A percentile compares a stretch with the other conserved stretches of the same genome.
These are phyloP conservation scores for Podila minutissima DNA, from an alignment of 192 early-diverging fungal genomes.

Conservation along the genomic window DNA sequence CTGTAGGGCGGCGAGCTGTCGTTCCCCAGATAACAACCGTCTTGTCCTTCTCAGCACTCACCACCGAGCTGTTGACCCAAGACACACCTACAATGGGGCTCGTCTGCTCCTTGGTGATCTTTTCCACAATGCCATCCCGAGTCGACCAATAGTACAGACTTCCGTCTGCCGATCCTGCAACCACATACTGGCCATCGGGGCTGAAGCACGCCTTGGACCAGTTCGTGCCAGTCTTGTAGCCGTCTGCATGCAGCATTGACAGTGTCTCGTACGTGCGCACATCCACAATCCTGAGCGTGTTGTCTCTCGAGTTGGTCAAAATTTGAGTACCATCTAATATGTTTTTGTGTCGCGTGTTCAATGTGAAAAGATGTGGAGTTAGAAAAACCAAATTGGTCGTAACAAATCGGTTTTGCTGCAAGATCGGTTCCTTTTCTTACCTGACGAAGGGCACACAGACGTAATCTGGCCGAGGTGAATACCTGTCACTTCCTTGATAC, in stretches of 20 bases:
- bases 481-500: conserved; percentile 85
- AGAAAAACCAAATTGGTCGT: no score
- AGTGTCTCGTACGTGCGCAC: conserved; percentile 78
- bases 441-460: conserved; percentile 76
- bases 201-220: conserved; percentile 92
- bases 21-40: conserved; percentile 67
- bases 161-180: conserved; percentile 86
- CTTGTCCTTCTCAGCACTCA: conserved; percentile 76
- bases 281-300: conserved; percentile 89
- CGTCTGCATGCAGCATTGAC: conserved; percentile 72
- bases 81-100: conserved; percentile 76
- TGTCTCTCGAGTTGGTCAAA: conserved; percentile 94
- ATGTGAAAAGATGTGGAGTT: no score
- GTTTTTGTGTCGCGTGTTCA: background rate
- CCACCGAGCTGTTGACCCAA: conserved; percentile 71
- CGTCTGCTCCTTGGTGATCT: conserved; percentile 74
- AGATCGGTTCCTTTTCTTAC: conserved; percentile 51
- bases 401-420: background rate
- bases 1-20: conserved; percentile 37
- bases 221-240: conserved; percentile 86
- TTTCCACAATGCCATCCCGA: conserved; percentile 70
- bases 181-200: conserved; percentile 86
- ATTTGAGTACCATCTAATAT: conserved; percentile 72
- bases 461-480: conserved; percentile 93
- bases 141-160: conserved; percentile 84